Evolutionary conservation across 306 rosid species (phyloP).

Genomic region (Dalbergia cultrata): DNA sequence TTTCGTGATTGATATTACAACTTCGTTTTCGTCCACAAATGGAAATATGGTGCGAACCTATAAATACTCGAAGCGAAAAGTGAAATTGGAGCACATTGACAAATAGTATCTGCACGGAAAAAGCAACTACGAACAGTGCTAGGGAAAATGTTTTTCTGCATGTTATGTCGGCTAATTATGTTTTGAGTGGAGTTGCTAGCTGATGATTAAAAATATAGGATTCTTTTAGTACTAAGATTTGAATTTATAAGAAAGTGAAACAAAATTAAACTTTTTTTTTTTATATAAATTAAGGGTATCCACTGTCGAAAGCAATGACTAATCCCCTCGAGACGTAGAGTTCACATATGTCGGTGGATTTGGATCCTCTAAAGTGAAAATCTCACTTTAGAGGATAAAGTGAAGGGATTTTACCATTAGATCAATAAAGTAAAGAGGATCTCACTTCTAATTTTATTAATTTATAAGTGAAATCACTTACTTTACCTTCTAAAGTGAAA

Average conservation of each 20-base stretch:
- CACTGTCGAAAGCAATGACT: too few species aligned
- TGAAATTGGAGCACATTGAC: constrained; percentile 18
- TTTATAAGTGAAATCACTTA: too few species aligned
- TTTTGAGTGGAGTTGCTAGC: neutral
- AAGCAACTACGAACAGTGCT: neutral
- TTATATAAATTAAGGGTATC: too few species aligned
- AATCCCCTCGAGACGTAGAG: too few species aligned
- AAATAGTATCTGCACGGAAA: neutral
- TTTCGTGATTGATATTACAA: neutral
- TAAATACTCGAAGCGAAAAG: constrained; percentile 33
- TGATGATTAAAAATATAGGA: neutral
- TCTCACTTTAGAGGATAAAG: too few species aligned
- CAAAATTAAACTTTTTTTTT: too few species aligned
- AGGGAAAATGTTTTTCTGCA: neutral
- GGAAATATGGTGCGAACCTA: constrained; percentile 38
- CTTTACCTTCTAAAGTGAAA: too few species aligned
- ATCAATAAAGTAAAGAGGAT: too few species aligned
- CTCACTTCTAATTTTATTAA: too few species aligned
- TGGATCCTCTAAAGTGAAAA: too few species aligned
- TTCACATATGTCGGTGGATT: too few species aligned
- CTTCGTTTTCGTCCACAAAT: constrained; percentile 22
- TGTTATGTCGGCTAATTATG: neutral
- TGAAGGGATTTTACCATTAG: too few species aligned
- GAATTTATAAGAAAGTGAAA: neutral
- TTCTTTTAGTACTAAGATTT: neutral